phyloP scores from a whole-genome alignment of 257 asterid genomes.

The Solanum bukasovii region DNA sequence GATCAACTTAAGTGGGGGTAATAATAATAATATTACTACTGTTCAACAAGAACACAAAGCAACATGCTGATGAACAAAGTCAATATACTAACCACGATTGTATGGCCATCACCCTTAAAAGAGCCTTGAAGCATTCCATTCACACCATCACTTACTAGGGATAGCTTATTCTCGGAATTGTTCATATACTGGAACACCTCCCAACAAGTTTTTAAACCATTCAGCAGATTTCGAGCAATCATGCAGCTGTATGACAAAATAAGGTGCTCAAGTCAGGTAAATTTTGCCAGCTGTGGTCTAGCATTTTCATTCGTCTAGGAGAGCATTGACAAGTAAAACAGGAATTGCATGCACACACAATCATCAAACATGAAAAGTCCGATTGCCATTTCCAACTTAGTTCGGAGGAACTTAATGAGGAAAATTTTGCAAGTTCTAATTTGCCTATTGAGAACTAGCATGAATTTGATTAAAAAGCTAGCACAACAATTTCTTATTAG shows the following conservation, averaged over 20 bases:
- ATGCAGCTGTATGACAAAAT: constrained; percentile 65
- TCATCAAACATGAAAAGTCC: neutral
- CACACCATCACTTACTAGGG: constrained; percentile 37
- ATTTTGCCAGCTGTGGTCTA: neutral
- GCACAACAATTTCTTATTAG: neutral
- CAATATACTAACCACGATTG: constrained; percentile 41
- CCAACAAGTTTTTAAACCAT: constrained; percentile 69
- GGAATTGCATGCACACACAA: neutral
- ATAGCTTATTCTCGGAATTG: constrained; percentile 44
- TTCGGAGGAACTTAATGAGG: neutral
- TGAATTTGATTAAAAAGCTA: neutral
- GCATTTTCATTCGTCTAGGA: neutral
- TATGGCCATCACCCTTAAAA: constrained; percentile 60
- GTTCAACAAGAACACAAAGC: neutral
- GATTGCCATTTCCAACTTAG: neutral
- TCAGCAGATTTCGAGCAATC: constrained; percentile 88
- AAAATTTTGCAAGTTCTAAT: neutral
- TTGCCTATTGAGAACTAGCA: neutral
- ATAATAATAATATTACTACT: neutral
- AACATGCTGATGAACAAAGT: neutral
- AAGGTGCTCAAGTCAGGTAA: neutral
- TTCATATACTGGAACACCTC: constrained; percentile 79
- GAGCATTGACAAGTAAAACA: neutral
- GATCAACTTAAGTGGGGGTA: neutral
- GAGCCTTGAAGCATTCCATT: constrained; percentile 38